Evolutionary conservation across 306 rosid species (phyloP).

Genomic region (Prunus campanulata): DNA sequence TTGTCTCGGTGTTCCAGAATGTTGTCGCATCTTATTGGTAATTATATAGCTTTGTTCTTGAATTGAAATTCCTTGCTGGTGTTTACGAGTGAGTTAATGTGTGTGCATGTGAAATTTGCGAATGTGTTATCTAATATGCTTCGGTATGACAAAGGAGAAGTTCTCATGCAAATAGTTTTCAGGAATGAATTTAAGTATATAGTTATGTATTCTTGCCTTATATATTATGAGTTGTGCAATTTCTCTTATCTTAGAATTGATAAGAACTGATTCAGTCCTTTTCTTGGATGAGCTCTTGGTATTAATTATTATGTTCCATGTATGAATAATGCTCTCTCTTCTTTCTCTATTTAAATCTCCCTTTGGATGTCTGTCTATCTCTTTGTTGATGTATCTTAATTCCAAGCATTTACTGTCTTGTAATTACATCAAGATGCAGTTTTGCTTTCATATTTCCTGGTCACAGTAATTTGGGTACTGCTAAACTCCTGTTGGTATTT

Average conservation of each 20-base stretch:
- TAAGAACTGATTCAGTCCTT: not conserved
- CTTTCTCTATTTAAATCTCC: not conserved
- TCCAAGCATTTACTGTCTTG: not conserved
- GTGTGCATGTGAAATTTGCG: too few relatives aligned
- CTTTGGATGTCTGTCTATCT: not conserved
- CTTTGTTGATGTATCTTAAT: not conserved
- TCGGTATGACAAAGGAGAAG: not conserved
- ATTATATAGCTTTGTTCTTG: conserved; percentile 13
- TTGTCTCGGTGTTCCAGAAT: too few relatives aligned
- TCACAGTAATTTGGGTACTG: not conserved
- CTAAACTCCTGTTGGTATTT: not conserved
- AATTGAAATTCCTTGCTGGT: not conserved
- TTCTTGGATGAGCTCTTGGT: not conserved
- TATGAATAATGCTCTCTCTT: not conserved
- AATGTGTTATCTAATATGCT: not conserved
- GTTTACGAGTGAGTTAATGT: not conserved
- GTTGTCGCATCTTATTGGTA: conserved; percentile 57
- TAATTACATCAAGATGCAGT: not conserved
- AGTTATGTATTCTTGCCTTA: not conserved
- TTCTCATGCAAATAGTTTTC: not conserved
- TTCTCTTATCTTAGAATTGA: not conserved
- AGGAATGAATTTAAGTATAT: too few relatives aligned
- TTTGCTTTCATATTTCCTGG: not conserved
- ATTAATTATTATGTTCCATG: not conserved
- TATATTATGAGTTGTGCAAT: not conserved